Conservation (phyloP, 495 filamentous ascomycete genomes). For the Hypoxylon rickii region DNA sequence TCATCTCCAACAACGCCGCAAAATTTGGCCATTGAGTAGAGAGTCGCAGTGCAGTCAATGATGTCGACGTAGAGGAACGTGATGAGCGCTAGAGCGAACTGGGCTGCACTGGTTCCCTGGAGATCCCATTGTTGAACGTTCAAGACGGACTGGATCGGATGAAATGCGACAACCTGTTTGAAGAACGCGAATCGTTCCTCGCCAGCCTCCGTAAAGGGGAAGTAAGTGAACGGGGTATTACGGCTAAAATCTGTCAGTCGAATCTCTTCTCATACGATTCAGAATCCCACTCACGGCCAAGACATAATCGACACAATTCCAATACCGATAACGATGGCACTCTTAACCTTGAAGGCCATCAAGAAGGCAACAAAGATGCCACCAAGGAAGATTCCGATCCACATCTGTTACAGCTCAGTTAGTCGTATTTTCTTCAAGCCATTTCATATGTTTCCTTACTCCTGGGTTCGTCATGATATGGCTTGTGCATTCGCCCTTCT, state of each 20-base stretch:
- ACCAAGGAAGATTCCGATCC: conserved; percentile 80
- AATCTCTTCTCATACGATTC: background rate
- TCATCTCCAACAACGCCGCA: conserved; percentile 55
- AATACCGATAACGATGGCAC: conserved; percentile 83
- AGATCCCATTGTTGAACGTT: conserved; percentile 71
- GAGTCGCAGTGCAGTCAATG: conserved; percentile 64
- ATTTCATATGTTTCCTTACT: conserved; percentile 33
- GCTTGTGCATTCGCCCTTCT: conserved; percentile 42
- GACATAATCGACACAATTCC: conserved; percentile 78
- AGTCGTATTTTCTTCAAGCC: conserved; percentile 6
- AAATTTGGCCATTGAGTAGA: conserved; percentile 84
- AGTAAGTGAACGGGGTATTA: conserved; percentile 74
- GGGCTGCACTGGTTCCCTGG: conserved; percentile 50
- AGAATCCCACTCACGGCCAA: conserved; percentile 62
- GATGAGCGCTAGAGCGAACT: conserved; percentile 75
- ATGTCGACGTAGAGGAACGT: conserved; percentile 90
- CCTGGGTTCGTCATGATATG: conserved; percentile 72
- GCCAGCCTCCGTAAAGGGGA: conserved; percentile 69
- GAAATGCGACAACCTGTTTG: conserved; percentile 76
- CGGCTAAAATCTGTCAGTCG: conserved; percentile 48
- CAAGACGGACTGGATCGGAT: conserved; percentile 70
- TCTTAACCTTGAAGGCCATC: conserved; percentile 81
- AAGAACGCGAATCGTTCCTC: conserved; percentile 74
- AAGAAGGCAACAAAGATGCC: conserved; percentile 74
- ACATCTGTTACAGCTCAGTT: conserved; percentile 54